A percentile compares a stretch with the other conserved stretches of the same genome.
Evolutionary conservation across 1,139 yeast genomes (phyloP).

Genomic region (Candida sp.): DNA sequence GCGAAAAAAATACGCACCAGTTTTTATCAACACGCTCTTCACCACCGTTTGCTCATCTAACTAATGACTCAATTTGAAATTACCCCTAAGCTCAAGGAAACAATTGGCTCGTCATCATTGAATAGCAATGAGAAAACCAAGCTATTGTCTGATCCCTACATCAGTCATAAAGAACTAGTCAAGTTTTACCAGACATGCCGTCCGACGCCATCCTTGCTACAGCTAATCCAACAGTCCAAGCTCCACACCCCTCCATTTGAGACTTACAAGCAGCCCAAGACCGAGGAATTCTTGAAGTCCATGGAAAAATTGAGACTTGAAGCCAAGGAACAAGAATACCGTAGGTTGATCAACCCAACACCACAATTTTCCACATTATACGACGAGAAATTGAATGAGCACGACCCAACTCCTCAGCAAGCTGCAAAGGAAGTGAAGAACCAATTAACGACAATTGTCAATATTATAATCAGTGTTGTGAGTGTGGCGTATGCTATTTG

Average conservation of each 20-base stretch:
- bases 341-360: constrained; percentile 49
- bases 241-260: constrained; percentile 18
- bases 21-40: too few species aligned
- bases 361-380: constrained; percentile 32
- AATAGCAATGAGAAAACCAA: constrained; percentile 10
- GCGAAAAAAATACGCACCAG: not conserved
- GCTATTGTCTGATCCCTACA: constrained; percentile 14
- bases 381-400: constrained; percentile 28
- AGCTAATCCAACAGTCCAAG: constrained; percentile 21
- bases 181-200: constrained; percentile 21
- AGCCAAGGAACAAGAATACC: constrained; percentile 70
- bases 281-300: constrained; percentile 61
- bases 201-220: constrained; percentile 24
- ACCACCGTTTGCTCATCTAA: not conserved
- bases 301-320: constrained; percentile 59
- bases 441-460: constrained; percentile 83
- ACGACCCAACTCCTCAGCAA: constrained; percentile 51
- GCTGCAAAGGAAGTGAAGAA: constrained; percentile 74
- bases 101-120: constrained; percentile 18
- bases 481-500: constrained; percentile 91
- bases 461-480: constrained; percentile 74
- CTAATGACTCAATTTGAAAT: constrained; percentile 23
- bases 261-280: constrained; percentile 37
- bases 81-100: constrained; percentile 19
- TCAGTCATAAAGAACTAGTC: constrained; percentile 24